Evolutionary conservation across 2,329 filamentous ascomycete genomes (phyloP), one percentile per base, ranked within the genome.

Genomic region (Plectosphaerella sp.): DNA sequence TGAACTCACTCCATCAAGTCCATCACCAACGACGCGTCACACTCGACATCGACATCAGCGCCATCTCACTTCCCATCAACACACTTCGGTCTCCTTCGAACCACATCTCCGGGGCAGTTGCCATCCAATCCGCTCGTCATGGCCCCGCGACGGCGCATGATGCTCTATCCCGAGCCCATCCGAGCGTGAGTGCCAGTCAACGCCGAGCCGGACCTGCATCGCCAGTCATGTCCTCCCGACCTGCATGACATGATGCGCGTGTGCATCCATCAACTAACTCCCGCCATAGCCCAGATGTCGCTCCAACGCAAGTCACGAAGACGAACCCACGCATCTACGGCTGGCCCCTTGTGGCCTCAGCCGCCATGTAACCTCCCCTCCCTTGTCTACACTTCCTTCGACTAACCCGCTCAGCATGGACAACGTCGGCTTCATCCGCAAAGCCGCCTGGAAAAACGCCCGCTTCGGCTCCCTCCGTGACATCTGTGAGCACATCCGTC

Each of bases 391-490:
- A 37, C 15, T n/a, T n/a, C n/a, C 41, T 9, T 6, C 11, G 22
- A 11, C 16, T 18, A 28, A 47, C 24, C 5, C 16, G 5, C 14
- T n/a, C 57, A 82, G 78, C 18, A 74, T 87, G 58, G 75, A 82
- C 41, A 76, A 74, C 48, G 63, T 85, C n/a, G 70, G 72, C 16
- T 72, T 79, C 47, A 55, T 87, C 9, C 78, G 83, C 48, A 73
- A 72, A 53, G 61, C 74, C 48, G 74, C 86, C 57, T 89, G 83
- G 82, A 69, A 69, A 28, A 84, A 85, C 65, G 83, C 83, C 24
- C 83, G 83, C 37, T 88, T 89, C 62, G 71, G 69, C 45, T 67
- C 70, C 4, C 71, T 89, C 42, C 79, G 80, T 47, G 69, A 77
- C 35, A 75, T 83, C 52, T 71, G 72, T 20, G 66, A 75, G 15